These are phyloP conservation scores for Arctium minus DNA, from an alignment of 129 eudicot species.

Conservation along the genomic window DNA sequence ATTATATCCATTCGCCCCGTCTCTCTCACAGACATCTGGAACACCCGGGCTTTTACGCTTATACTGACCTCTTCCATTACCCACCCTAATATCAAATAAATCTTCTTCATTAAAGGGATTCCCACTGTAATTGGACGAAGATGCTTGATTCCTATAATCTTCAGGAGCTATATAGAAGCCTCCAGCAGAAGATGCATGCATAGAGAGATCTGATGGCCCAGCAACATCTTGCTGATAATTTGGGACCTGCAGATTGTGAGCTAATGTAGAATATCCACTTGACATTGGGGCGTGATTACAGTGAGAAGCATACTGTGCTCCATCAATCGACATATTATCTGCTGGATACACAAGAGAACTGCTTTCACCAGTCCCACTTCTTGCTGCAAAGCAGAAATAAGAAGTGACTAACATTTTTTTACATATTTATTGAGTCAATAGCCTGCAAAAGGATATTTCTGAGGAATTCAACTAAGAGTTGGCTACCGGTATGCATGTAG, in stretches of 20 bases:
- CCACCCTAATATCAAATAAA: conserved; percentile 42
- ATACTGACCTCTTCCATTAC: conserved; percentile 46
- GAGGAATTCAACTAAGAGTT: not conserved
- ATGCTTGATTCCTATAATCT: conserved; percentile 49
- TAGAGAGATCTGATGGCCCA: conserved; percentile 49
- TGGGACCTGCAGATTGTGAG: conserved; percentile 40
- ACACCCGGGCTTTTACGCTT: conserved; percentile 67
- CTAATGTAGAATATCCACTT: conserved; percentile 36
- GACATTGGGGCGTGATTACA: conserved; percentile 48
- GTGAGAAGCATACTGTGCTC: conserved; percentile 34
- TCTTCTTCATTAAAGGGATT: conserved; percentile 47
- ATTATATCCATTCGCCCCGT: conserved; percentile 44
- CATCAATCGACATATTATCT: conserved; percentile 46
- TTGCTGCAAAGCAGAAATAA: conserved; percentile 30
- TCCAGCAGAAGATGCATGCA: conserved; percentile 43
- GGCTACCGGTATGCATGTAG: conserved; percentile 47
- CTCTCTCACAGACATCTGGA: conserved; percentile 41
- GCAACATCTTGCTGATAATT: conserved; percentile 45
- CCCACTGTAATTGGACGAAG: conserved; percentile 52
- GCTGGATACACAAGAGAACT: conserved; percentile 37
- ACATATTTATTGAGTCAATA: not conserved
- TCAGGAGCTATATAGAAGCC: conserved; percentile 32
- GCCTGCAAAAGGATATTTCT: not conserved
- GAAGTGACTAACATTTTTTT: not conserved
- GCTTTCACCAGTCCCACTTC: conserved; percentile 42